phyloP scores from a whole-genome alignment of 176 grass and related monocot genomes.

The Oryza rufipogon region DNA sequence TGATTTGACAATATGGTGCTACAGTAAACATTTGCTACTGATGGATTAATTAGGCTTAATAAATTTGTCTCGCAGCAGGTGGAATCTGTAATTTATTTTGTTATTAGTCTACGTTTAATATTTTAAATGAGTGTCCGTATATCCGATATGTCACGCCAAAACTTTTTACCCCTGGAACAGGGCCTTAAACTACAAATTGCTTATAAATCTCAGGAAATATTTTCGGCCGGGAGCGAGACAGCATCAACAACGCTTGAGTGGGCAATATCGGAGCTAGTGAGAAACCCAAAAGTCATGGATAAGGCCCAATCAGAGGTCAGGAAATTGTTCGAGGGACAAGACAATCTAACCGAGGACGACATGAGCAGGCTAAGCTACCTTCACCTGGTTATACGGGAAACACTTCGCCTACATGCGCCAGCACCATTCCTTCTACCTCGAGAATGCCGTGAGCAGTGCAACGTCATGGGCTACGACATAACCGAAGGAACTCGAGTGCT shows the following conservation, averaged over 20 bases:
- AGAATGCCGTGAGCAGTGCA: conserved; percentile 16
- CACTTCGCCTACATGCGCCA: background rate
- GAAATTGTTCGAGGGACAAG: background rate
- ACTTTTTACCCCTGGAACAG: too few species aligned
- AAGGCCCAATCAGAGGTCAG: conserved; percentile 21
- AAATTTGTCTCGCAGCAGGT: too few species aligned
- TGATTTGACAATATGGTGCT: too few species aligned
- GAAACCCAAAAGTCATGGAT: background rate
- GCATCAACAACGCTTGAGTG: conserved; percentile 23
- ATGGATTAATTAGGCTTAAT: too few species aligned
- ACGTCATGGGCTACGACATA: conserved; percentile 9
- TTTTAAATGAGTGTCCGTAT: too few species aligned
- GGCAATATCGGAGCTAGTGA: conserved; percentile 8
- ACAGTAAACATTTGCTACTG: too few species aligned
- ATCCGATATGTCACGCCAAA: too few species aligned
- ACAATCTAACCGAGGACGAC: background rate
- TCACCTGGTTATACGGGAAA: conserved; percentile 6
- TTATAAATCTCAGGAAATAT: background rate
- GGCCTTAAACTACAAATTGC: too few species aligned
- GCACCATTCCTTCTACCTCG: conserved; percentile 22
- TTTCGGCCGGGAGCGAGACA: conserved; percentile 39
- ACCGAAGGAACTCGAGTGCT: conserved; percentile 5
- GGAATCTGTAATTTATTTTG: too few species aligned
- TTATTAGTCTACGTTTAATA: too few species aligned
- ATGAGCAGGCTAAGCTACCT: conserved; percentile 1